phyloP scores from a whole-genome alignment of 352 stramenopile genomes.

The Phytopythium boreale region DNA sequence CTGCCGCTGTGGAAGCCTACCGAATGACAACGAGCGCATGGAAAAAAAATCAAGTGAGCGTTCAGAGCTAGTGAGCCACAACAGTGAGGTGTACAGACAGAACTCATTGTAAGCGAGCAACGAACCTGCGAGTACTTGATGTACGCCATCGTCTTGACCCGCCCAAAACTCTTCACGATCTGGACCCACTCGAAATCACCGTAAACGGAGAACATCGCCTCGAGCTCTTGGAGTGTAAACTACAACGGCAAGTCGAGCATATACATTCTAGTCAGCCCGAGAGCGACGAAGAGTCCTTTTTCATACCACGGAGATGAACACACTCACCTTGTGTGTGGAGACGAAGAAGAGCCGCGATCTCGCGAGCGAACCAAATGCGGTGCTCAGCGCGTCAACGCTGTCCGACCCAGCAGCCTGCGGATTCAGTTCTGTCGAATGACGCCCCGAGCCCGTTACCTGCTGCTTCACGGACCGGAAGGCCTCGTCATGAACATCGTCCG shows the following conservation, averaged over 20 bases:
- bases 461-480: constrained; percentile 36
- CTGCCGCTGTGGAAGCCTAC: constrained; percentile 42
- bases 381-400: constrained; percentile 1
- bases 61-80: neutral
- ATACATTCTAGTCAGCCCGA: neutral
- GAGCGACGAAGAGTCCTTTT: neutral
- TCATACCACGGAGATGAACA: neutral
- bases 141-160: constrained; percentile 87
- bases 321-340: constrained; percentile 59
- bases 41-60: constrained; percentile 8
- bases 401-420: neutral
- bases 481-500: constrained; percentile 31
- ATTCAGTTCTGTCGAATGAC: neutral
- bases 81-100: neutral
- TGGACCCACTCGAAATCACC: constrained; percentile 69
- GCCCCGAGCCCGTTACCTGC: constrained; percentile 22
- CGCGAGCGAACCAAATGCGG: neutral
- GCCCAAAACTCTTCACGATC: constrained; percentile 70
- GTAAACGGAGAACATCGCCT: constrained; percentile 83
- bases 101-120: neutral
- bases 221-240: constrained; percentile 76
- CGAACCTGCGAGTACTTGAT: constrained; percentile 60
- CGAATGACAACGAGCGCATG: neutral
- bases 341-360: constrained; percentile 65
- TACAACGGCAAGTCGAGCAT: constrained; percentile 14